Conservation (phyloP, 225 moss, liverwort and hornwort species). For the Physcomitrium patens region DNA sequence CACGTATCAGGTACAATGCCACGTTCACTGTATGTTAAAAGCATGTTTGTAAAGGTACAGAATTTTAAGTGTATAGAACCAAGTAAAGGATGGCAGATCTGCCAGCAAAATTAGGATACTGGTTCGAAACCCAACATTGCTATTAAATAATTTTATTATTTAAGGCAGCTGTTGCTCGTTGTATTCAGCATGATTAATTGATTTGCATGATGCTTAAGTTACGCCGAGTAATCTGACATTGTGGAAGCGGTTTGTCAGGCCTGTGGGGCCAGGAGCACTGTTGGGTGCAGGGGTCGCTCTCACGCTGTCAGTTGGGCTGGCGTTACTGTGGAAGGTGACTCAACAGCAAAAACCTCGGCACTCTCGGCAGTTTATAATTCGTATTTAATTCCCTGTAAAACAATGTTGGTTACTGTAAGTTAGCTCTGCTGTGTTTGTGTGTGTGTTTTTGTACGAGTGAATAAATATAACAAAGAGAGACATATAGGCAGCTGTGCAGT, state of each 20-base stretch:
- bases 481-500: no score
- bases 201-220: not conserved
- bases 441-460: not conserved
- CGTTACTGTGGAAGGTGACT: conserved; percentile 51
- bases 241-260: conserved; percentile 43
- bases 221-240: conserved; percentile 28
- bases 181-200: not conserved
- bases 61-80: conserved; percentile 3
- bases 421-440: not conserved
- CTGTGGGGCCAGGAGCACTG: conserved; percentile 49
- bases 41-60: conserved; percentile 13
- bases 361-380: conserved; percentile 48
- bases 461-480: no score
- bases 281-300: conserved; percentile 43
- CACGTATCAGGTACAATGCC: conserved; percentile 18
- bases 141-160: not conserved
- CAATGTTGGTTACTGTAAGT: no score
- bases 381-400: conserved; percentile 28
- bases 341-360: conserved; percentile 48
- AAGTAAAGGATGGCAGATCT: not conserved
- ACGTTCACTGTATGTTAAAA: conserved; percentile 10
- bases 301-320: conserved; percentile 41
- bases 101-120: not conserved
- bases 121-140: not conserved
- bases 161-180: not conserved